Evolutionary conservation across 805 yeast genomes (phyloP).

Genomic region (Myxozyma udenii): DNA sequence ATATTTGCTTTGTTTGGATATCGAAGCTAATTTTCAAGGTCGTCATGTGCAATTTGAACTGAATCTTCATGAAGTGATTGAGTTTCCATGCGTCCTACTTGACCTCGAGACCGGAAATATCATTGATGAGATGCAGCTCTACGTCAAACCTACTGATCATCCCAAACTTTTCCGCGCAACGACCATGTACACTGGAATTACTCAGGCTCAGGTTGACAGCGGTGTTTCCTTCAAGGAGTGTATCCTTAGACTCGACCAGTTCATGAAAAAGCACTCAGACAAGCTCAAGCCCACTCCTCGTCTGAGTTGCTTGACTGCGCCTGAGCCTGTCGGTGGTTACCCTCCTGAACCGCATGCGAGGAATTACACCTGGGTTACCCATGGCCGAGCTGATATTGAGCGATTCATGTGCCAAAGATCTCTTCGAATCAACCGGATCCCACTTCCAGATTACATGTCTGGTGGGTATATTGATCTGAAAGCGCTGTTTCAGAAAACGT

Average conservation of each 20-base stretch:
- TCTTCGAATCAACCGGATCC: conserved; percentile 14
- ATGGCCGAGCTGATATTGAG: conserved; percentile 28
- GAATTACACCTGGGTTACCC: conserved; percentile 24
- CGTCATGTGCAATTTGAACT: conserved; percentile 2
- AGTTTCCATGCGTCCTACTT: conserved; percentile 34
- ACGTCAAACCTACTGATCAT: conserved; percentile 15
- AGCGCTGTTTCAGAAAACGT: conserved; percentile 5
- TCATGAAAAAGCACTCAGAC: conserved; percentile 16
- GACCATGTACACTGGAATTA: conserved; percentile 23
- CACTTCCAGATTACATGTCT: conserved; percentile 17
- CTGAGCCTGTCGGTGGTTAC: conserved; percentile 11
- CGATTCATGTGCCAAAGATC: conserved; percentile 23
- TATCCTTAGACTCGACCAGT: conserved; percentile 10
- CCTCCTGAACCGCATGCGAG: neutral
- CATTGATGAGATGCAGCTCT: conserved; percentile 28
- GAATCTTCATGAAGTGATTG: conserved; percentile 28
- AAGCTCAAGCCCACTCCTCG: conserved; percentile 6
- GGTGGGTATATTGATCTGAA: conserved; percentile 27
- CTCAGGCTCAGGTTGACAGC: conserved; percentile 8
- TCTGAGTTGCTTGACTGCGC: no score
- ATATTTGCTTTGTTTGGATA: conserved; percentile 26
- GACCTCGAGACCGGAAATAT: conserved; percentile 16
- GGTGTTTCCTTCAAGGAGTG: conserved; percentile 25
- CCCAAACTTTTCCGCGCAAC: conserved; percentile 9
- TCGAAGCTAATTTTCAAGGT: conserved; percentile 27